phyloP scores from a whole-genome alignment of 1,139 yeast genomes.

The Zygoascus meyerae region DNA sequence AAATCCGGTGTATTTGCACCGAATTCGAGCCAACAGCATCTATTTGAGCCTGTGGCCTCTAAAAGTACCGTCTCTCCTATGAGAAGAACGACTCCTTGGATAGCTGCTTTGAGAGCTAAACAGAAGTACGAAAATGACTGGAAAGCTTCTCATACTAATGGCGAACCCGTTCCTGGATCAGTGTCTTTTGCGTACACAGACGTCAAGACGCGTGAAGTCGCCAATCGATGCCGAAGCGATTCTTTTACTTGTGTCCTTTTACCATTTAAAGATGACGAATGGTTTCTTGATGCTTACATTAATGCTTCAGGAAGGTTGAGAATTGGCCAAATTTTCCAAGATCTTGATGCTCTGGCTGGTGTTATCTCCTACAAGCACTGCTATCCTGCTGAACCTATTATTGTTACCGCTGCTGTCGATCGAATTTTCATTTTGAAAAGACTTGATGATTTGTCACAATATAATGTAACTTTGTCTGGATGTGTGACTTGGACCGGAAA shows the following conservation, averaged over 20 bases:
- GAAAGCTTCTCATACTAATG: constrained; percentile 19
- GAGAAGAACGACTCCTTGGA: constrained; percentile 57
- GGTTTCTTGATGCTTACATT: constrained; percentile 80
- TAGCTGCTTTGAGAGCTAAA: constrained; percentile 73
- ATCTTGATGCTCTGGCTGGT: constrained; percentile 84
- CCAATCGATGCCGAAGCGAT: constrained; percentile 68
- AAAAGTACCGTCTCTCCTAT: constrained; percentile 32
- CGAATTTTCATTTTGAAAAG: constrained; percentile 83
- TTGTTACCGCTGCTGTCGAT: constrained; percentile 92
- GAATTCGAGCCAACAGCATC: constrained; percentile 19
- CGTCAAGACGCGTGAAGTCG: constrained; percentile 51
- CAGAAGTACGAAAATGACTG: constrained; percentile 66
- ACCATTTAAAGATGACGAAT: constrained; percentile 79
- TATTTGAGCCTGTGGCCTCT: constrained; percentile 33
- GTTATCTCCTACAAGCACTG: constrained; percentile 82
- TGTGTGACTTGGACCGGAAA: constrained; percentile 90
- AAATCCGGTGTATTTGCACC: constrained; percentile 1
- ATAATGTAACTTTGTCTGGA: constrained; percentile 79
- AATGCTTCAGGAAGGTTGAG: constrained; percentile 84
- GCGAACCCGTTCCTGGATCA: constrained; percentile 54
- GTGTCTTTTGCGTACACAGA: constrained; percentile 59
- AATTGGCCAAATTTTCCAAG: constrained; percentile 89
- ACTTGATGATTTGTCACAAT: constrained; percentile 69
- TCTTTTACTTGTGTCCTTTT: constrained; percentile 67
- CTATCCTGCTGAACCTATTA: constrained; percentile 86